Evolutionary conservation across 2,329 filamentous ascomycete species (phyloP), one percentile per base, ranked within the genome.

Genomic region (Trichoderma sp.): DNA sequence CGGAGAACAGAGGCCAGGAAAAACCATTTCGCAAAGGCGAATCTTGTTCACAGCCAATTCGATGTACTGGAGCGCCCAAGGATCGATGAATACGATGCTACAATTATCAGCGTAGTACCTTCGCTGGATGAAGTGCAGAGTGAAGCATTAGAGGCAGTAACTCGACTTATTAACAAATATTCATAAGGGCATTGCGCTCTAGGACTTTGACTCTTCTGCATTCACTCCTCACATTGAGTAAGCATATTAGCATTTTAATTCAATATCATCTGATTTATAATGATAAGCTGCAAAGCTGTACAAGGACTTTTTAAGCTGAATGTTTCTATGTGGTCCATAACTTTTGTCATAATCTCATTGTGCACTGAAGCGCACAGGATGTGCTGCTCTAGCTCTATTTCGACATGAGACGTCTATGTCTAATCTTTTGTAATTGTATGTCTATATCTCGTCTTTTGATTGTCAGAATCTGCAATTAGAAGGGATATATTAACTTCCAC

Each of bases 111-210:
- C 8, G 67, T 71, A 3, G 53, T 71, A 14, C 67, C 53, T 5
- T 4, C 67, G 33, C 16, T 45, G 33, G 33, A 62, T 2, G 33
- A 29, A 38, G 67, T 71, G 24, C 67, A 71, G 67, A 45, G 8
- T 5, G 67, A 71, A 21, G 35, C 80, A 80, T 84, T 81, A 4
- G 16, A 62, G 4, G 53, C 14, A 6, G 67, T 27, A 6, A 21
- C 45, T 3, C 45, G n/a, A 21, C 45, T 53, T 53, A 2, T 53
- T 21, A 53, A 53, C 18, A 21, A 53, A 21, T 4, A 12, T 0
- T 12, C 45, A 53, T 53, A 8, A 53, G 9, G 0, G 8, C 8
- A 53, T 53, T 21, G n/a, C n/a, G 45, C 8, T 21, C 45, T 12
- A 53, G n/a, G n/a, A n/a, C n/a, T 4, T 1, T 21, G 45, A 21